Evolutionary conservation across 140 eudicot species (phyloP).

Genomic region (Erigeron philadelphicus): DNA sequence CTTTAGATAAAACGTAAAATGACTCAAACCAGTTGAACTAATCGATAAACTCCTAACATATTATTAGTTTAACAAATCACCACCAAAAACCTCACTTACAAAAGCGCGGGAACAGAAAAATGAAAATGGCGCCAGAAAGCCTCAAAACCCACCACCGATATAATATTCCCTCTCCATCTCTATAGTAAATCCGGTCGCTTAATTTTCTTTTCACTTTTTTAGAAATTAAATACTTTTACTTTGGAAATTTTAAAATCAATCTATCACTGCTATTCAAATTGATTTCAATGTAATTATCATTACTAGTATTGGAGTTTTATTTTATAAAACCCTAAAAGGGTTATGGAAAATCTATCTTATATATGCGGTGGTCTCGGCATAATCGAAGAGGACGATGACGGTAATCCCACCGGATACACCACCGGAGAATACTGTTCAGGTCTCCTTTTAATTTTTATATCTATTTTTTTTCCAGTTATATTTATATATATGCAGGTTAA

Average conservation of each 20-base stretch:
- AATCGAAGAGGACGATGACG: constrained; percentile 69
- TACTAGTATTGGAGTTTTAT: neutral
- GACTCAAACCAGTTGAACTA: too few relatives aligned
- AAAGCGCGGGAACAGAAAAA: constrained; percentile 23
- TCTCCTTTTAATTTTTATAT: neutral
- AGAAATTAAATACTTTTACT: neutral
- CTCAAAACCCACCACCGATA: neutral
- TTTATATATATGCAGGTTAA: neutral
- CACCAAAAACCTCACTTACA: neutral
- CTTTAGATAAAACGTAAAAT: too few relatives aligned
- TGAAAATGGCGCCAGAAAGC: constrained; percentile 26
- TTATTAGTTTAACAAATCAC: too few relatives aligned
- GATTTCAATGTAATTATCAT: neutral
- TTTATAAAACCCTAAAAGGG: constrained; percentile 27
- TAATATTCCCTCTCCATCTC: constrained; percentile 6
- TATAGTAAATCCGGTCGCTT: constrained; percentile 5
- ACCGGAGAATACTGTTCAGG: constrained; percentile 74
- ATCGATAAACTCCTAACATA: too few relatives aligned
- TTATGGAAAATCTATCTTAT: constrained; percentile 62
- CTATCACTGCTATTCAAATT: constrained; percentile 3
- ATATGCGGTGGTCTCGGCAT: constrained; percentile 76
- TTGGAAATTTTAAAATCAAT: neutral
- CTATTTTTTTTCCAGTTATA: too few relatives aligned
- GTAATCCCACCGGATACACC: constrained; percentile 48
- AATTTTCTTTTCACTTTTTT: neutral